Conservation (phyloP, 2,329 filamentous ascomycete species). For the Aspergillus arachidicola region DNA sequence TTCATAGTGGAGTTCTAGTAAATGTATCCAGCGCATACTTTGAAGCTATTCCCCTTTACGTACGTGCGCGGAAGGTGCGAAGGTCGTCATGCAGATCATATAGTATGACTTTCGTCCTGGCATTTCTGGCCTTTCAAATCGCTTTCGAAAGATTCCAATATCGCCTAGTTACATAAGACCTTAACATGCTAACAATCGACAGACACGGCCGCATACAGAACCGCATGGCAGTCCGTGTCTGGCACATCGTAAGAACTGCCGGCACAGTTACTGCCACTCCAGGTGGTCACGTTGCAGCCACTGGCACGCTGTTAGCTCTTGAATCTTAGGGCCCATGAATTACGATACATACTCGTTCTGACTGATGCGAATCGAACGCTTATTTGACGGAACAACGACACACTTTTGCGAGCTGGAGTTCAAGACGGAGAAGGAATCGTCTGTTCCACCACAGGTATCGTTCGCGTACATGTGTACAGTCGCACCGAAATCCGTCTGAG, state of each 20-base stretch:
- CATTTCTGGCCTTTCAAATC: too few species aligned
- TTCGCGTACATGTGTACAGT: background rate
- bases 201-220: constrained; percentile 6
- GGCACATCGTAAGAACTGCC: background rate
- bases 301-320: background rate
- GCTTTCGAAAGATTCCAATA: too few species aligned
- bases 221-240: background rate
- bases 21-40: too few species aligned
- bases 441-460: background rate
- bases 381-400: background rate
- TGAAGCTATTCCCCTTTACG: too few species aligned
- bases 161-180: too few species aligned
- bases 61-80: too few species aligned
- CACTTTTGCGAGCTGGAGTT: background rate
- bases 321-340: fast-evolving
- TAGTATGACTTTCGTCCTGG: too few species aligned
- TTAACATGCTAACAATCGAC: background rate
- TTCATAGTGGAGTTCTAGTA: too few species aligned
- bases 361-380: background rate
- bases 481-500: background rate
- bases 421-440: background rate
- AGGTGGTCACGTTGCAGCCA: background rate
- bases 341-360: background rate
- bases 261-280: constrained; percentile 5
- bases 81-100: too few species aligned